A percentile compares a stretch with the other conserved stretches of the same genome.
Conservation (phyloP, 2,329 filamentous ascomycete genomes). For the Alternaria metachromatica region DNA sequence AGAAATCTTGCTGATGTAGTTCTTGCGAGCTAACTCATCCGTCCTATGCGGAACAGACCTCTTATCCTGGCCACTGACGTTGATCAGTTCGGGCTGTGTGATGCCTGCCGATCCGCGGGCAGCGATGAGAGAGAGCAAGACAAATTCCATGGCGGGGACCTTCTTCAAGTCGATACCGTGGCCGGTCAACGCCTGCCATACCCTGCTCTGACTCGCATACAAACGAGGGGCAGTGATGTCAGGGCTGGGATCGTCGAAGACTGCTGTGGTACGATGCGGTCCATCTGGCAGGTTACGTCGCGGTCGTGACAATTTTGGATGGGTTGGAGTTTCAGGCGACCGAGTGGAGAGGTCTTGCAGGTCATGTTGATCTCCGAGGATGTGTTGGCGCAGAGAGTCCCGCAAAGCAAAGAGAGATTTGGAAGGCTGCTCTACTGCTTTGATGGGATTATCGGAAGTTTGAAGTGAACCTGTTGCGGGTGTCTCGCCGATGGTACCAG, state of each 20-base stretch:
- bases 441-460: neutral
- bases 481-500: slow-evolving; percentile 4
- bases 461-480: neutral
- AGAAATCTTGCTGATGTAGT: slow-evolving; percentile 65
- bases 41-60: slow-evolving; percentile 68
- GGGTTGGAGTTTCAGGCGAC: neutral
- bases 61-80: slow-evolving; percentile 67
- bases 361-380: slow-evolving; percentile 14
- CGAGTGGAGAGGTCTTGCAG: neutral
- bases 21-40: slow-evolving; percentile 61
- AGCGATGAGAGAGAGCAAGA: slow-evolving; percentile 65
- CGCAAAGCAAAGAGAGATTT: slow-evolving; percentile 21
- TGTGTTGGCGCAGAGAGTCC: slow-evolving; percentile 27
- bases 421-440: slow-evolving; percentile 12
- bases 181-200: slow-evolving; percentile 67
- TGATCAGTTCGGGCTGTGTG: slow-evolving; percentile 62
- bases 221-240: slow-evolving; percentile 35
- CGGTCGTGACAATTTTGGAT: neutral
- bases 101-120: slow-evolving; percentile 62
- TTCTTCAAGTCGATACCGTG: slow-evolving; percentile 64
- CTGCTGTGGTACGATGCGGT: slow-evolving; percentile 11
- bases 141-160: slow-evolving; percentile 62
- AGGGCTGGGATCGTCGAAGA: slow-evolving; percentile 36
- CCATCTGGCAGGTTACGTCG: slow-evolving; percentile 20
- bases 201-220: slow-evolving; percentile 61